Conservation (phyloP, 495 filamentous ascomycete genomes). For the Trichocladium uniseriatum region DNA sequence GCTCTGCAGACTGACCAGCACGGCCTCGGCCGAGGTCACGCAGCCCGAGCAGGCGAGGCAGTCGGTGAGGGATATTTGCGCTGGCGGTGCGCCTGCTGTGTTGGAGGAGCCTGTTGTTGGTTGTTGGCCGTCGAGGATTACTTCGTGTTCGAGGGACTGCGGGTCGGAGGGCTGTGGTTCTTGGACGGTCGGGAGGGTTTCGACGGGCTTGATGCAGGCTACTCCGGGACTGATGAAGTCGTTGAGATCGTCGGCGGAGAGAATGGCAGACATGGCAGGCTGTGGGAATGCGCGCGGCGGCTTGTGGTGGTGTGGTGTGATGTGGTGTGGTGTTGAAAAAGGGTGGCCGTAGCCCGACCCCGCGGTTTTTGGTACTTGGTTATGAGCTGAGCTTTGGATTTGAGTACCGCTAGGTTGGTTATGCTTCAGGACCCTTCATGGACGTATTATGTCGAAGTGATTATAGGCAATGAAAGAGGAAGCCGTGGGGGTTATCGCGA, state of each 20-base stretch:
- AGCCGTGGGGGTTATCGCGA: background rate
- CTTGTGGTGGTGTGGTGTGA: background rate
- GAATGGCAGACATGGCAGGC: slow-evolving; percentile 78
- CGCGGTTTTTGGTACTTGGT: no score
- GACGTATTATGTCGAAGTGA: no score
- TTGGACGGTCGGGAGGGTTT: slow-evolving; percentile 59
- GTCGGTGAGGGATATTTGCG: slow-evolving; percentile 92
- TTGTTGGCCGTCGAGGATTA: slow-evolving; percentile 83
- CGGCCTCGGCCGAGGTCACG: slow-evolving; percentile 93
- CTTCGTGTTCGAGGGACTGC: slow-evolving; percentile 59
- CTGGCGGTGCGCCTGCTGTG: slow-evolving; percentile 32
- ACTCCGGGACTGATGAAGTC: slow-evolving; percentile 98
- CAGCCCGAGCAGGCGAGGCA: slow-evolving; percentile 97
- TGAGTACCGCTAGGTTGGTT: no score
- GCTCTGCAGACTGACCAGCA: slow-evolving; percentile 85
- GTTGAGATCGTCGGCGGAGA: slow-evolving; percentile 93
- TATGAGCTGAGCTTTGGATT: no score
- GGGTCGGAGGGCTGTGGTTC: background rate
- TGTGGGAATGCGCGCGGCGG: background rate
- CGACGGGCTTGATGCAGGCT: slow-evolving; percentile 95
- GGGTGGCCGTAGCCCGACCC: no score
- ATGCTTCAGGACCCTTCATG: no score
- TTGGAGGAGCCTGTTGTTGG: slow-evolving; percentile 18
- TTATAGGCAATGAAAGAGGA: background rate
- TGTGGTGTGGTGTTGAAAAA: no score